Evolutionary conservation across 371 early-diverging fungal genomes (phyloP), one percentile per base, ranked within the genome.

Genomic region (Coemansia sp.): DNA sequence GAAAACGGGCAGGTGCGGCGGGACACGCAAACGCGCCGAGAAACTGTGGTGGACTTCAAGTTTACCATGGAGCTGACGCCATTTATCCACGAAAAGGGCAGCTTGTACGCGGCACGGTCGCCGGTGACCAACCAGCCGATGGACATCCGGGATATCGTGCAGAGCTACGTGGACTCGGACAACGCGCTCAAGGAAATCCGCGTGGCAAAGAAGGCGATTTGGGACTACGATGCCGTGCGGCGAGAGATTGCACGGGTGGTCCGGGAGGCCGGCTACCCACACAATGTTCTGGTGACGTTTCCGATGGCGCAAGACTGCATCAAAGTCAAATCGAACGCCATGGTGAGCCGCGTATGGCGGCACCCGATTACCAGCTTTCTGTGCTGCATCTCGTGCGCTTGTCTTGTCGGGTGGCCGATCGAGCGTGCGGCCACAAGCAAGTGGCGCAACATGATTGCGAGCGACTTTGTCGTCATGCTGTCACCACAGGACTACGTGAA

Each of bases 391-490:
- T 59, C 66, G 16, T 75, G 69, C 26, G 62, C 63, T 0, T 75
- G 75, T 31, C 40, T 69, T 30, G 57, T 75, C 39, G 75, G 69
- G 12, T 75, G 75, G 75, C 75, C 75, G 12, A 2, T 75, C n/a
- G 59, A 59, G 56, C 65, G 62, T 30, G 39, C 57, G 16, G 65
- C 69, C 0, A 59, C 59, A 5, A 30, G 34, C 16, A 50, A 55
- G 11, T 75, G 75, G 75, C 39, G 63, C 11, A 59, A 69, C 66
- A 69, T 59, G 52, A 31, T 75, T 9, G 65, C 66, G 66, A 70
- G 71, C 33, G 70, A 75, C 45, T 75, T 75, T 75, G 75, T 69
- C 1, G 75, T 75, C 5, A 39, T 75, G 36, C 51, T 54, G 1
- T 53, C 68, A 14, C 75, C 75, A 5, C 56, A 40, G 48, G 63